Percentiles rank a stretch among this genome's conserved stretches.
Conservation (phyloP, 345 rosid genomes). For the Eucalyptus cloeziana region DNA sequence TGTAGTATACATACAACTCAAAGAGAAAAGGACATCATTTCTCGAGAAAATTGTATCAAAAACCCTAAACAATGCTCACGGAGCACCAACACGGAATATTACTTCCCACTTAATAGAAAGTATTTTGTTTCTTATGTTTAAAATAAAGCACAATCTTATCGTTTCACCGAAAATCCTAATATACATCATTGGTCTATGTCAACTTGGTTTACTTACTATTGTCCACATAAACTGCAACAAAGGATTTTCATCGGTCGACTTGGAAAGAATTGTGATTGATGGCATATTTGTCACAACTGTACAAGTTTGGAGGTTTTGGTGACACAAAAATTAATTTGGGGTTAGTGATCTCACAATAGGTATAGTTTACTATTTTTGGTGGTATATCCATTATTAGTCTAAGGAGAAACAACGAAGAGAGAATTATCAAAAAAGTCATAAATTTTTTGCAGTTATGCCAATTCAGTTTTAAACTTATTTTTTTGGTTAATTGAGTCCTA, state of each 20-base stretch:
- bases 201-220: not conserved
- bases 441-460: rapidly evolving
- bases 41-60: not conserved
- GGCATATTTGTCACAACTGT: not conserved
- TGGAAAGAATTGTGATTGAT: not conserved
- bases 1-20: not conserved
- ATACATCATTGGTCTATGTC: not conserved
- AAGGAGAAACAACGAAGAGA: not conserved
- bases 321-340: not conserved
- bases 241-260: not conserved
- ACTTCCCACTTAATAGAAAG: not conserved
- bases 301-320: rapidly evolving
- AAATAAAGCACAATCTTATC: not conserved
- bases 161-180: not conserved
- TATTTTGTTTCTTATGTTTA: not conserved
- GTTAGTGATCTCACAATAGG: not conserved
- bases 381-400: not conserved
- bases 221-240: not conserved
- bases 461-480: too few species aligned
- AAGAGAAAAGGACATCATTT: not conserved
- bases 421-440: too few species aligned
- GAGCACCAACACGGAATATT: not conserved
- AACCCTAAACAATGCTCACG: not conserved
- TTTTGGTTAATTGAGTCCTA: rapidly evolving
- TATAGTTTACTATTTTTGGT: not conserved